Conservation (phyloP, 805 yeast genomes). For the Cyberlindnera bimundalis region DNA sequence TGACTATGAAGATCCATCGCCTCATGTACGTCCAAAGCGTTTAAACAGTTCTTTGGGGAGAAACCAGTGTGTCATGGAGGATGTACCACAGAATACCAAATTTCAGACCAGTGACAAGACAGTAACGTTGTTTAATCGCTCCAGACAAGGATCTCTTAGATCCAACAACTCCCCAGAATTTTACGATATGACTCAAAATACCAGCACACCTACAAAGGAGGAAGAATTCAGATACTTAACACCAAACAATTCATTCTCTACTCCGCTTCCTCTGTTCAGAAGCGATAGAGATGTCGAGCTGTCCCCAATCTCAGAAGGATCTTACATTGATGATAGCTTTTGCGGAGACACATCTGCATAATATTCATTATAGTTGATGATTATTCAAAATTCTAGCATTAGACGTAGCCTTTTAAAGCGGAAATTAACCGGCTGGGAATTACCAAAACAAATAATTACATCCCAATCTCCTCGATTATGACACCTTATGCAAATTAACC, state of each 20-base stretch:
- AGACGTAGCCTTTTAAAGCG: neutral
- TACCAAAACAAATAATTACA: neutral
- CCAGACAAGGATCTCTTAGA: conserved; percentile 7
- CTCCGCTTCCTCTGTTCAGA: conserved; percentile 22
- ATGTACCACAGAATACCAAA: conserved; percentile 32
- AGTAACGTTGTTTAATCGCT: conserved; percentile 34
- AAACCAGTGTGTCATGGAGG: conserved; percentile 22
- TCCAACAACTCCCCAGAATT: conserved; percentile 1
- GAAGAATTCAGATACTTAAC: conserved; percentile 18
- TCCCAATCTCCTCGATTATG: too few species aligned
- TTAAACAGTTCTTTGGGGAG: conserved; percentile 16
- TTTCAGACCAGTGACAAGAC: conserved; percentile 36
- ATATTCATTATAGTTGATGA: neutral
- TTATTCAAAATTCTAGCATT: neutral
- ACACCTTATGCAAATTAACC: too few species aligned
- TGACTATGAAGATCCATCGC: conserved; percentile 14
- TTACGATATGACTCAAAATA: neutral
- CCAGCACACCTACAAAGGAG: neutral
- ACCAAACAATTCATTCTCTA: conserved; percentile 22
- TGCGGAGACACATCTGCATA: neutral
- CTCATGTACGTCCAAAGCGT: conserved; percentile 12
- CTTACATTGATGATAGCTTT: conserved; percentile 19
- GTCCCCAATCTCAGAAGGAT: conserved; percentile 29
- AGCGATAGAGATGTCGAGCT: conserved; percentile 22
- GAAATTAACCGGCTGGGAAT: neutral